Conservation (phyloP, 1,284 basidiomycete species). For the Chalciporus sp. region DNA sequence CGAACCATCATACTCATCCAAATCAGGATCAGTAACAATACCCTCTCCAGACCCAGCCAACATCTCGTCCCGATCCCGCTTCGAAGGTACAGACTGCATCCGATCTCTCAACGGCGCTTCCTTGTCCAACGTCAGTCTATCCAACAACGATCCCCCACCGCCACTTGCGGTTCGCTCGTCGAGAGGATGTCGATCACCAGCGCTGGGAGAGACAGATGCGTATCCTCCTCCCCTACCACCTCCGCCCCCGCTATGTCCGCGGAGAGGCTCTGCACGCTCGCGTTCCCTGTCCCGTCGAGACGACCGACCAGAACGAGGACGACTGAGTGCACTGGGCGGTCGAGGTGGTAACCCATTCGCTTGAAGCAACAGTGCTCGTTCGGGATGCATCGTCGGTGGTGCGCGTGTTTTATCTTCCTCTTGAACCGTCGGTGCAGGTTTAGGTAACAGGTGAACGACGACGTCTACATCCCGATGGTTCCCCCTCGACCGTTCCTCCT, state of each 20-base stretch:
- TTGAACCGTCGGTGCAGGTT: background rate
- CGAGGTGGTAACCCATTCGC: constrained; percentile 32
- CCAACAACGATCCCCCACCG: constrained; percentile 39
- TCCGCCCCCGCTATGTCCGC: constrained; percentile 4
- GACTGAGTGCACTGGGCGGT: constrained; percentile 20
- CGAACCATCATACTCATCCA: constrained; percentile 27
- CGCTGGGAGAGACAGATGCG: constrained; percentile 19
- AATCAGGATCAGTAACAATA: constrained; percentile 19
- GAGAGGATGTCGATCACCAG: constrained; percentile 16
- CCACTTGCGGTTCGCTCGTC: background rate
- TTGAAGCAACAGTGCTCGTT: constrained; percentile 35
- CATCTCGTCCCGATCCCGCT: constrained; percentile 44
- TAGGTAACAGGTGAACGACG: constrained; percentile 2
- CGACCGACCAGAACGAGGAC: constrained; percentile 14
- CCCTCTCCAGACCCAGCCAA: constrained; percentile 24
- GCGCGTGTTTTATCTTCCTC: constrained; percentile 15
- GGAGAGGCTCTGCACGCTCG: constrained; percentile 21
- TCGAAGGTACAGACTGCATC: constrained; percentile 38
- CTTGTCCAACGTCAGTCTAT: constrained; percentile 37
- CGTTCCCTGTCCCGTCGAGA: constrained; percentile 25
- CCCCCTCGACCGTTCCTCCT: constrained; percentile 10
- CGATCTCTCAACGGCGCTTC: constrained; percentile 42
- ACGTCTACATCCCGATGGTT: constrained; percentile 14
- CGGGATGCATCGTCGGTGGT: constrained; percentile 31
- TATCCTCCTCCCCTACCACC: background rate